Conservation (phyloP, 768 basidiomycete species). For the Leccinum olivaceopallidum region DNA sequence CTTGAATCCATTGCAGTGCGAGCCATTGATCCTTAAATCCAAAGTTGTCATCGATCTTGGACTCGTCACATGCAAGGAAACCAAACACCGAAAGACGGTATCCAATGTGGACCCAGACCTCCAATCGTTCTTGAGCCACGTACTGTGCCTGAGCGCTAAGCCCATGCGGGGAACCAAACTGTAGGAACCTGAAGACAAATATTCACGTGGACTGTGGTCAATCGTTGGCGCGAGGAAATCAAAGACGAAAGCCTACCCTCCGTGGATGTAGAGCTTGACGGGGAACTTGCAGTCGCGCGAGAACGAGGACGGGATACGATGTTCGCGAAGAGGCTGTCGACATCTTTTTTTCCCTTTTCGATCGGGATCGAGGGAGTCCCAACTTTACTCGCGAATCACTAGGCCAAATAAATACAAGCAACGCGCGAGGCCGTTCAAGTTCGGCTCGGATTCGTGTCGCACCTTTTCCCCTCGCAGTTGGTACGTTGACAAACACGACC, state of each 20-base stretch:
- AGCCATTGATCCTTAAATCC: slow-evolving; percentile 87
- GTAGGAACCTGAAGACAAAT: slow-evolving; percentile 56
- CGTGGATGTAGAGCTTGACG: slow-evolving; percentile 77
- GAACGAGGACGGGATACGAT: slow-evolving; percentile 54
- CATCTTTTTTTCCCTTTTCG: not conserved
- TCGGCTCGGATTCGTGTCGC: too few species aligned
- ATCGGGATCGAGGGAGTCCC: not conserved
- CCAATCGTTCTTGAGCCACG: slow-evolving; percentile 58
- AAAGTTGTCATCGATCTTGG: slow-evolving; percentile 67
- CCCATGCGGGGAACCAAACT: slow-evolving; percentile 74
- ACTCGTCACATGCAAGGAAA: slow-evolving; percentile 67
- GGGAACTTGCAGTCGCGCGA: slow-evolving; percentile 49
- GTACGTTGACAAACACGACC: too few species aligned
- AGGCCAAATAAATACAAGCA: too few species aligned
- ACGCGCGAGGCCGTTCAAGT: too few species aligned
- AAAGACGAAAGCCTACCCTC: slow-evolving; percentile 50
- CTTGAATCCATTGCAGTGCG: slow-evolving; percentile 66
- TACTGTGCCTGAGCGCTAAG: slow-evolving; percentile 65
- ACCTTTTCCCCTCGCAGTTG: too few species aligned
- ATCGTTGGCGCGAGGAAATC: not conserved
- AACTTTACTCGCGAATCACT: slow-evolving; percentile 48
- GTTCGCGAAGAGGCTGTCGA: slow-evolving; percentile 60
- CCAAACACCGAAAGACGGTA: slow-evolving; percentile 78
- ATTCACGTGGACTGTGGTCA: not conserved
- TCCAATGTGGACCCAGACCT: slow-evolving; percentile 77